Evolutionary conservation across 208 protist genomes (phyloP), one percentile per base, ranked within the genome.

Genomic region (Dictyostelium gargantuum): DNA sequence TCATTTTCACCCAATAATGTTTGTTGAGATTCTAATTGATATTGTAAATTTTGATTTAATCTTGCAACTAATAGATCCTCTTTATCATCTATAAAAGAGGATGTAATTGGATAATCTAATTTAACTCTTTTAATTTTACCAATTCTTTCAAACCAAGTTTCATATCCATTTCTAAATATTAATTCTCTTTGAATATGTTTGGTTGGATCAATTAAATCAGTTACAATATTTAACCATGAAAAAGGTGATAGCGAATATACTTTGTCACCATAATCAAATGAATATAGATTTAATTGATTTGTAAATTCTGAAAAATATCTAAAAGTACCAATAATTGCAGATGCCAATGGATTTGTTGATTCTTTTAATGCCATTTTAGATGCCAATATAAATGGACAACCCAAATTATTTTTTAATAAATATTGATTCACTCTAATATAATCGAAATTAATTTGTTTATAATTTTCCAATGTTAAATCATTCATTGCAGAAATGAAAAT

Each of bases 381-480:
- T 10, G 40, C 10, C 6, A 86, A 54, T 13, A 86, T 21, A 19
- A 40, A 26, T 48, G 61, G 75, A 9, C 17, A 29, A 5, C 48
- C 21, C n/a, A 17, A 35, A 23, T 76, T 75, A 35, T 15, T 63
- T 50, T 76, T 61, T 26, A 76, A 63, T 29, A 86, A 21, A 9
- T 61, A 21, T 76, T 86, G 81, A 48, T 35, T 48, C 11, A 86
- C 11, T 35, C 63, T 63, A 38, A 86, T 72, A 63, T 63, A 86
- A 29, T 86, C 81, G 17, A 77, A 61, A 21, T 68, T 76, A 23
- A 42, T n/a, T 17, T 58, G 9, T 15, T 48, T 38, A 32, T 32
- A 63, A 63, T 63, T 63, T 5, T 32, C 56, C 9, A 32, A n/a
- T 32, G 21, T 32, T 32, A 63, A 63, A 32, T 63, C n/a, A 15